phyloP scores from a whole-genome alignment of 208 protist species.

The Spongospora subterranea region DNA sequence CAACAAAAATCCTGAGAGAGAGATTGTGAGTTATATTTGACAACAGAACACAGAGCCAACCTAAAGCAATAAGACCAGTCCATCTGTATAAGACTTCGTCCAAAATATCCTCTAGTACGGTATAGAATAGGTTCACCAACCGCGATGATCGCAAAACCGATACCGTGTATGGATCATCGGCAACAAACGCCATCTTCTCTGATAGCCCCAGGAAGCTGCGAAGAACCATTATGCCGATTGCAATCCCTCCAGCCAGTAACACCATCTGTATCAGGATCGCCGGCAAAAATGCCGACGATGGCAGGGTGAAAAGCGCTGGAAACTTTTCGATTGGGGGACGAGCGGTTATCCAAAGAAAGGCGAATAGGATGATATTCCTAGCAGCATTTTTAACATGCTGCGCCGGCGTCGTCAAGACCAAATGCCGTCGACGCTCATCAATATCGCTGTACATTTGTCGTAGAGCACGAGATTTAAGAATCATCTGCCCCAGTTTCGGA shows the following conservation, averaged over 20 bases:
- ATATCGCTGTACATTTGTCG: neutral
- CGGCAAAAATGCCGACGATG: neutral
- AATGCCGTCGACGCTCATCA: neutral
- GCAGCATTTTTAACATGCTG: neutral
- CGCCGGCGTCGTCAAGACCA: neutral
- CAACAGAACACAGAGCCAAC: neutral
- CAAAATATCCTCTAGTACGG: neutral
- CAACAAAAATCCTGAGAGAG: neutral
- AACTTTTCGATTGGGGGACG: neutral
- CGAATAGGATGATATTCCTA: neutral
- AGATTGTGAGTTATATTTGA: neutral
- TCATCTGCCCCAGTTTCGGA: neutral
- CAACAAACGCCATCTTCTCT: neutral
- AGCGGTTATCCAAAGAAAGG: neutral
- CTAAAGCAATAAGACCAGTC: neutral
- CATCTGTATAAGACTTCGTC: neutral
- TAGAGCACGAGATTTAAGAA: neutral
- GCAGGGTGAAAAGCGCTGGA: neutral
- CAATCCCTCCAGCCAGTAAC: neutral
- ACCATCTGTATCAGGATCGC: neutral
- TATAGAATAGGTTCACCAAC: neutral
- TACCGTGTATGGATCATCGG: conserved; percentile 1
- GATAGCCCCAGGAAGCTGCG: neutral
- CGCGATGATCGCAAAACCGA: neutral
- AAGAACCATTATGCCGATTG: neutral